Conservation (phyloP, 2,329 filamentous ascomycete species). For the Arthrobotrys sphaeroides region DNA sequence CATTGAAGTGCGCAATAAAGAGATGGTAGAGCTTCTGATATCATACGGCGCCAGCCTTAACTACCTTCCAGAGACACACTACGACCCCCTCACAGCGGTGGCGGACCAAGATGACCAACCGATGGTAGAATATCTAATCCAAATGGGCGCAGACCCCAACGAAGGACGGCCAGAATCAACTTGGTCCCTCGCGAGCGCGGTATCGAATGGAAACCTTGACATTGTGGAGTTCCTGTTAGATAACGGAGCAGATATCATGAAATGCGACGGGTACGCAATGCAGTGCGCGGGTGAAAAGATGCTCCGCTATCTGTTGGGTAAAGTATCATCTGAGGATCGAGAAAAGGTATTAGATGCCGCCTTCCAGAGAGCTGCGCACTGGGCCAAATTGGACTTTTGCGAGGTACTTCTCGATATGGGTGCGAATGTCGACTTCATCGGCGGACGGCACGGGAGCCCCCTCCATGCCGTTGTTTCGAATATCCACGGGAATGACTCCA, state of each 20-base stretch:
- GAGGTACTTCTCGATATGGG: conserved; percentile 1
- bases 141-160: conserved; percentile 39
- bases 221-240: conserved; percentile 12
- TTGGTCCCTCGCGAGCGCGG: neutral
- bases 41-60: conserved; percentile 18
- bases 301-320: conserved; percentile 1
- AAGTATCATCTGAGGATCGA: neutral
- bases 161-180: neutral
- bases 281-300: conserved; percentile 17
- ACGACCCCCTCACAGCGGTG: conserved; percentile 10
- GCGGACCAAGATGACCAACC: neutral
- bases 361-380: conserved; percentile 1
- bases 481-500: neutral
- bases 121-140: conserved; percentile 31
- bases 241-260: conserved; percentile 8
- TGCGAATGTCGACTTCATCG: conserved; percentile 6
- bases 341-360: neutral
- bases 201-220: neutral
- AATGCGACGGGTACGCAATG: neutral
- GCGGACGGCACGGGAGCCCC: conserved; percentile 7
- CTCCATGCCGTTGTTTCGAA: conserved; percentile 20
- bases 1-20: neutral
- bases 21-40: conserved; percentile 16
- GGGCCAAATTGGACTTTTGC: conserved; percentile 10
- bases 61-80: neutral